phyloP scores from a whole-genome alignment of 108 stramenopile species.

The Cyclotella choctawhatcheeana region DNA sequence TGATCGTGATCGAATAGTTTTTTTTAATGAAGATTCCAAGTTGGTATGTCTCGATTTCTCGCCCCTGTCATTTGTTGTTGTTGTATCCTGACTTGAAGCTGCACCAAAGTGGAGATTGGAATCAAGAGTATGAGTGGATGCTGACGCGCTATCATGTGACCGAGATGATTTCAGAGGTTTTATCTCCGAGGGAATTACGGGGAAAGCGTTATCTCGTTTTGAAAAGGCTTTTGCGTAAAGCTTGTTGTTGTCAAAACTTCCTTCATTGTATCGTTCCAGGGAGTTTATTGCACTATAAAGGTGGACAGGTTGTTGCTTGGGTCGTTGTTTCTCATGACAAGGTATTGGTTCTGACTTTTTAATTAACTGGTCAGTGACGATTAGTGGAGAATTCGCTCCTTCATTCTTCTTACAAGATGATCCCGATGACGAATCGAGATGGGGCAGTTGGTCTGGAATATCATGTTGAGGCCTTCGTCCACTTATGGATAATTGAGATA shows the following conservation, averaged over 20 bases:
- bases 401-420: background rate
- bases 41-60: constrained; percentile 1
- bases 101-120: too few species aligned
- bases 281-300: constrained; percentile 81
- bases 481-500: background rate
- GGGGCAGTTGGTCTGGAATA: background rate
- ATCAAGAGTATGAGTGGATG: too few species aligned
- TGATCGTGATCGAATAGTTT: constrained; percentile 26
- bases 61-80: background rate
- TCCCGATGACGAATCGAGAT: background rate
- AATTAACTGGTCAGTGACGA: background rate
- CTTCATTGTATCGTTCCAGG: constrained; percentile 60
- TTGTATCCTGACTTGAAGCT: background rate
- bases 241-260: constrained; percentile 46
- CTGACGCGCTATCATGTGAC: constrained; percentile 25
- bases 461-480: background rate
- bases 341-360: constrained; percentile 5
- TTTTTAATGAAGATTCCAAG: background rate
- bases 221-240: constrained; percentile 35
- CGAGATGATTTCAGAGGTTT: constrained; percentile 5
- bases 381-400: background rate
- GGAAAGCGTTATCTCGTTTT: constrained; percentile 35
- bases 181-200: constrained; percentile 45
- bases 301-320: constrained; percentile 22
- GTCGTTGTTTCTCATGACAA: background rate